These are phyloP conservation scores for Schwanniomyces etchellsii DNA, from an alignment of 1,139 yeast genomes.

Conservation along the genomic window DNA sequence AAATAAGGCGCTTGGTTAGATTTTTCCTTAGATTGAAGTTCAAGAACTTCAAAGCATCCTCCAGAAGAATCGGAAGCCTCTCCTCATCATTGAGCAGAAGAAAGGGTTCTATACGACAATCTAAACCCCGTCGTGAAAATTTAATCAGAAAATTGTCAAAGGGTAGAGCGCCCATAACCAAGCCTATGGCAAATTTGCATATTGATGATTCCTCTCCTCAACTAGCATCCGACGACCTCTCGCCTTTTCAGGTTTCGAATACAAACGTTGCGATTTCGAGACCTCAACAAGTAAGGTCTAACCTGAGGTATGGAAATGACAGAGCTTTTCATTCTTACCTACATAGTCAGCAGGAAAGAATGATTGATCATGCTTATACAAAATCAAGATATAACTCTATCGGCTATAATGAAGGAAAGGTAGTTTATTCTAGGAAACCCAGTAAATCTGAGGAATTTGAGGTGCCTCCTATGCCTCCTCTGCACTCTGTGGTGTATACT, in stretches of 20 bases:
- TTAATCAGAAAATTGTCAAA: too few relatives aligned
- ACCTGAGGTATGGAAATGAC: not conserved
- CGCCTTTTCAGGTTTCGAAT: too few relatives aligned
- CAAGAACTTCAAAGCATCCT: conserved; percentile 23
- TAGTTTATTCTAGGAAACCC: not conserved
- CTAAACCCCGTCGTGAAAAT: too few relatives aligned
- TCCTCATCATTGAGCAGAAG: too few relatives aligned
- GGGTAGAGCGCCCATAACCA: too few relatives aligned
- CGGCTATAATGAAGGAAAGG: not conserved
- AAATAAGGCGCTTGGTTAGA: conserved; percentile 18
- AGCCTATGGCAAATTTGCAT: too few relatives aligned
- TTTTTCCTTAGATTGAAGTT: conserved; percentile 17
- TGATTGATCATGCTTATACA: not conserved
- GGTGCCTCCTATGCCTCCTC: not conserved
- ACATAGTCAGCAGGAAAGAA: not conserved
- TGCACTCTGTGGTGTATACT: not conserved
- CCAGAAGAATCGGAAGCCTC: conserved; percentile 21
- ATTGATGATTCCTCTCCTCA: too few relatives aligned
- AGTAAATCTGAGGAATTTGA: not conserved
- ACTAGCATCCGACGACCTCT: too few relatives aligned
- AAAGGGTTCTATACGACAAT: not conserved
- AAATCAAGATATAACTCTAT: conserved; percentile 1
- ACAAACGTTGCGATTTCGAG: too few relatives aligned
- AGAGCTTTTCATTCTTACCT: not conserved
- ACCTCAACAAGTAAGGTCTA: too few relatives aligned